Evolutionary conservation across 148 eudicot genomes (phyloP).

Genomic region (Fagopyrum homotropicum): DNA sequence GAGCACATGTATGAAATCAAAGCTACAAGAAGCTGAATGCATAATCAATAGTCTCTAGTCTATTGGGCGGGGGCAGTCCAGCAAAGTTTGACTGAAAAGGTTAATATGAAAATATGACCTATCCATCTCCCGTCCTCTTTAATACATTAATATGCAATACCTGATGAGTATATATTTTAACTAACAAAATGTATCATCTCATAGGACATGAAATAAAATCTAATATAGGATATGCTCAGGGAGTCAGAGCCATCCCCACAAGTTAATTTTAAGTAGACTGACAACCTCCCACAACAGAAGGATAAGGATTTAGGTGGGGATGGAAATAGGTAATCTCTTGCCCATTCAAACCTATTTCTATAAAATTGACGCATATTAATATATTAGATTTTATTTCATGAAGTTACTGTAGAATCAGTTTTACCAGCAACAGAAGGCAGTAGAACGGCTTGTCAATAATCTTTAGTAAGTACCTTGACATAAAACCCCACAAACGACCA

Average conservation of each 20-base stretch:
- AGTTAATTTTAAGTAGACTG: not conserved
- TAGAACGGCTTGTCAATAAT: not conserved
- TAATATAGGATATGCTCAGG: not conserved
- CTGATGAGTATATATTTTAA: not conserved
- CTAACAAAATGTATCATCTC: not conserved
- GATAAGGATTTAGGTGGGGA: not conserved
- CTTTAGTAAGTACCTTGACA: slow-evolving; percentile 61
- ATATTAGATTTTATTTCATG: not conserved
- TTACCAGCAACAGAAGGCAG: not conserved
- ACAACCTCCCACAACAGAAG: not conserved
- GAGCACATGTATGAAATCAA: not conserved
- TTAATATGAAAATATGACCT: not conserved
- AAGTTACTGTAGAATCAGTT: not conserved
- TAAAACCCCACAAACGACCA: slow-evolving; percentile 82
- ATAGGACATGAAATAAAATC: not conserved
- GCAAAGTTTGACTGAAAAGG: not conserved
- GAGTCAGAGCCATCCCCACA: not conserved
- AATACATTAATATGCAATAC: not conserved
- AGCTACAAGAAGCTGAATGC: not conserved
- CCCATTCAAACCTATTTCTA: not conserved
- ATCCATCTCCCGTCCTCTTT: not conserved
- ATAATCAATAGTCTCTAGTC: not conserved
- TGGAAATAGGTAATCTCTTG: not conserved
- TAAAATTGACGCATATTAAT: not conserved
- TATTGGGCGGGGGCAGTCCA: not conserved